Evolutionary conservation across 140 eudicot species (phyloP).

Genomic region (Bidens hawaiensis): DNA sequence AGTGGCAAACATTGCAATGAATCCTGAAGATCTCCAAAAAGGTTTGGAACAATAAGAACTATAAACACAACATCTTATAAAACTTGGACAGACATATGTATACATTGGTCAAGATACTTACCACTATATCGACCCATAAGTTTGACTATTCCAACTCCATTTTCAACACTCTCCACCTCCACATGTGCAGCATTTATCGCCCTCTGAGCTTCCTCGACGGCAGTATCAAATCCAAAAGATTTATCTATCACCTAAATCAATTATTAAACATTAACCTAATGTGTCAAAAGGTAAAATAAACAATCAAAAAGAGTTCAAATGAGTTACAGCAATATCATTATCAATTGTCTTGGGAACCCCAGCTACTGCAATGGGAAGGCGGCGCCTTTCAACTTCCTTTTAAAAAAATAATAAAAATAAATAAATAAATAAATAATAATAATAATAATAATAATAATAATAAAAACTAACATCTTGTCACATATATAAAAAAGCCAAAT

Average conservation of each 20-base stretch:
- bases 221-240: constrained; percentile 94
- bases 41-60: constrained; percentile 11
- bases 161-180: constrained; percentile 88
- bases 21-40: constrained; percentile 43
- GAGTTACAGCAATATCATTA: constrained; percentile 85
- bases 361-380: constrained; percentile 71
- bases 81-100: constrained; percentile 1
- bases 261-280: background rate
- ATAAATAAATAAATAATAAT: too few species aligned
- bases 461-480: constrained; percentile 13
- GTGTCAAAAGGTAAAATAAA: background rate
- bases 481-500: background rate
- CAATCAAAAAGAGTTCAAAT: constrained; percentile 1
- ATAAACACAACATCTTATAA: background rate
- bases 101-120: constrained; percentile 23
- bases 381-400: constrained; percentile 84
- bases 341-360: constrained; percentile 95
- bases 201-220: constrained; percentile 98
- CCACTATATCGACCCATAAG: constrained; percentile 95
- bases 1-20: constrained; percentile 84
- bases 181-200: constrained; percentile 99
- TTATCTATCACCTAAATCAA: constrained; percentile 74
- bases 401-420: too few species aligned
- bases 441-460: too few species aligned
- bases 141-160: constrained; percentile 90